These are phyloP conservation scores for Beauveria sp. DNA, from an alignment of 2,329 filamentous ascomycete genomes.

Conservation along the genomic window DNA sequence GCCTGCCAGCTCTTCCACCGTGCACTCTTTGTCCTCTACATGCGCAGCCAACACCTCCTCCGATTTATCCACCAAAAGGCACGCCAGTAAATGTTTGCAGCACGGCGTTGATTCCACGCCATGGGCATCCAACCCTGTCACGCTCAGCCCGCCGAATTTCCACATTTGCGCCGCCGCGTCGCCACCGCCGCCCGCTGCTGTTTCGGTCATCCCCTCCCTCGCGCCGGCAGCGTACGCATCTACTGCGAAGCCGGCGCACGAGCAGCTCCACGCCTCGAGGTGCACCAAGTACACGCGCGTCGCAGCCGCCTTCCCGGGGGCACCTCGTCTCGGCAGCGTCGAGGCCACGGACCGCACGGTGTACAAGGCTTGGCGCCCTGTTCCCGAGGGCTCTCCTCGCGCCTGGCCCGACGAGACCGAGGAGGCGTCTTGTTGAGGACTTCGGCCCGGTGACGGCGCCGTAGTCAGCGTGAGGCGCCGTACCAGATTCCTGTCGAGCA, in stretches of 20 bases:
- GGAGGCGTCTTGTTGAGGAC: conserved; percentile 21
- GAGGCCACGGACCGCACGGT: conserved; percentile 14
- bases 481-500: conserved; percentile 73
- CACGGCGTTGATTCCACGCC: conserved; percentile 39
- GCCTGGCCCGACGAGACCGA: conserved; percentile 15
- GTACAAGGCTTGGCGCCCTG: not conserved
- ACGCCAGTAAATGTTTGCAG: conserved; percentile 89
- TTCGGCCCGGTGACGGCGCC: not conserved
- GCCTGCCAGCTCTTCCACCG: conserved; percentile 64
- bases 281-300: conserved; percentile 59
- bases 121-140: conserved; percentile 23
- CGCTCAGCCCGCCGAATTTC: conserved; percentile 44
- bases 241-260: conserved; percentile 77
- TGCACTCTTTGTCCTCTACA: conserved; percentile 46
- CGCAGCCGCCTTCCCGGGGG: not conserved
- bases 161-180: conserved; percentile 15
- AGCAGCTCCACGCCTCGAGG: conserved; percentile 76
- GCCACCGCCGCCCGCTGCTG: not conserved
- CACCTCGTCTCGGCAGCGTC: conserved; percentile 18
- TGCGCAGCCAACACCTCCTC: conserved; percentile 45
- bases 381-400: not conserved
- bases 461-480: conserved; percentile 35
- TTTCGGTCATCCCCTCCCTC: conserved; percentile 1
- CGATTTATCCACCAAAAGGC: conserved; percentile 65
- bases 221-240: conserved; percentile 47